A percentile compares a stretch with the other conserved stretches of the same genome.
These are phyloP conservation scores for Populus tomentosa DNA, from an alignment of 441 rosid species.

Conservation along the genomic window DNA sequence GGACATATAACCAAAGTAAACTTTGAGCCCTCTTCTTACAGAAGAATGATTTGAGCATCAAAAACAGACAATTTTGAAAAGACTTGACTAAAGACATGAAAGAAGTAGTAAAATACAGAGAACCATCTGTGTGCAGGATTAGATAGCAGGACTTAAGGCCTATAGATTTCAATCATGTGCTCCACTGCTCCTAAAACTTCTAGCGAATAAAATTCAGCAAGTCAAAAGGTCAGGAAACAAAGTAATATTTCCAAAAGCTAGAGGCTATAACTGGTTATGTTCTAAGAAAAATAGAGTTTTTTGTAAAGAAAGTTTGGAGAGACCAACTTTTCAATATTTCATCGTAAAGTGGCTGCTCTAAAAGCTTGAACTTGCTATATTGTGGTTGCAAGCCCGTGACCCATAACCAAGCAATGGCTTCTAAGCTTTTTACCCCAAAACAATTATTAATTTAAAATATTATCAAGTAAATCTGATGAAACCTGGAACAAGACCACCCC, in stretches of 20 bases:
- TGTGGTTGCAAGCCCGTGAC: background rate
- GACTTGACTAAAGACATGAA: background rate
- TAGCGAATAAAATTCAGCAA: background rate
- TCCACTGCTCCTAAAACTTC: slow-evolving; percentile 1
- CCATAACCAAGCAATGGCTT: background rate
- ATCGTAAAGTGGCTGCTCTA: background rate
- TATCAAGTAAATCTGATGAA: slow-evolving; percentile 16
- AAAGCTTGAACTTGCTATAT: background rate
- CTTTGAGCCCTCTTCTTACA: background rate
- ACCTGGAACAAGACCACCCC: slow-evolving; percentile 99
- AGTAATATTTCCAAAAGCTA: background rate
- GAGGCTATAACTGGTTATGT: background rate
- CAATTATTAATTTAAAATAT: background rate
- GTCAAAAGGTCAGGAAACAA: slow-evolving; percentile 1
- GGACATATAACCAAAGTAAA: background rate
- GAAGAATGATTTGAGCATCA: background rate
- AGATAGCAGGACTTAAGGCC: background rate
- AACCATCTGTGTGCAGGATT: background rate
- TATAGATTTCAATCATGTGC: background rate
- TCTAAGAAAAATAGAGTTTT: background rate
- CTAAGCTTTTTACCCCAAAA: background rate
- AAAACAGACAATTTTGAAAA: background rate
- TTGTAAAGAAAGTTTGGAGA: background rate
- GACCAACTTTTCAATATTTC: background rate
- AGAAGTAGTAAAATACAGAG: background rate